Conservation (phyloP, 139 green algal species). For the Micractinium conductrix region DNA sequence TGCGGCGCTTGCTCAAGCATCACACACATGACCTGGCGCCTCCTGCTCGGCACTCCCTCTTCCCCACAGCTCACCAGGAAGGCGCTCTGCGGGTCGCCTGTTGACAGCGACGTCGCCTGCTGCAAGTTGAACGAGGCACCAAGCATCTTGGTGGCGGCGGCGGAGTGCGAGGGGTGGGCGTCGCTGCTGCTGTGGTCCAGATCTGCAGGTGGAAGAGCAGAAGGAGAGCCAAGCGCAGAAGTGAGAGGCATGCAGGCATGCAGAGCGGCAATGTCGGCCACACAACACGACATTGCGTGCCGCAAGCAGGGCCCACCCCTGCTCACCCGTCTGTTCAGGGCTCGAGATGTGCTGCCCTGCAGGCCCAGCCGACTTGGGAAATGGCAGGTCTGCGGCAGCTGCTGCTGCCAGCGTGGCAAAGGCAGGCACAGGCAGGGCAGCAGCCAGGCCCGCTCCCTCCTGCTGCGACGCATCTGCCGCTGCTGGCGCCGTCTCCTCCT, state of each 20-base stretch:
- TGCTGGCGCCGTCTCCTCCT: too few species aligned
- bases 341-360: too few species aligned
- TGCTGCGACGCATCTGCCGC: too few species aligned
- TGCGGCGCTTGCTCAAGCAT: too few species aligned
- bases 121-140: not conserved
- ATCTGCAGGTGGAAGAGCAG: not conserved
- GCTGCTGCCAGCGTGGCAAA: not conserved
- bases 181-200: not conserved
- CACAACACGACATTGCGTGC: too few species aligned
- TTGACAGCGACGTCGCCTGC: not conserved
- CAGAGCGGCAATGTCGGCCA: not conserved
- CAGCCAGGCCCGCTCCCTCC: too few species aligned
- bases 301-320: not conserved
- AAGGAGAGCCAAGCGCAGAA: not conserved
- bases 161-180: not conserved
- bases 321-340: too few species aligned
- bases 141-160: not conserved
- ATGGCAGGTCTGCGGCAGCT: not conserved
- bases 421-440: not conserved
- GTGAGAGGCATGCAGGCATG: not conserved
- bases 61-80: slow-evolving; percentile 4
- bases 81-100: not conserved
- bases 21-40: too few species aligned
- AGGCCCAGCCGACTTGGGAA: too few species aligned
- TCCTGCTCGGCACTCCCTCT: too few species aligned